Evolutionary conservation across 2,329 filamentous ascomycete genomes (phyloP).

Genomic region (Diaporthe citrichinensis): DNA sequence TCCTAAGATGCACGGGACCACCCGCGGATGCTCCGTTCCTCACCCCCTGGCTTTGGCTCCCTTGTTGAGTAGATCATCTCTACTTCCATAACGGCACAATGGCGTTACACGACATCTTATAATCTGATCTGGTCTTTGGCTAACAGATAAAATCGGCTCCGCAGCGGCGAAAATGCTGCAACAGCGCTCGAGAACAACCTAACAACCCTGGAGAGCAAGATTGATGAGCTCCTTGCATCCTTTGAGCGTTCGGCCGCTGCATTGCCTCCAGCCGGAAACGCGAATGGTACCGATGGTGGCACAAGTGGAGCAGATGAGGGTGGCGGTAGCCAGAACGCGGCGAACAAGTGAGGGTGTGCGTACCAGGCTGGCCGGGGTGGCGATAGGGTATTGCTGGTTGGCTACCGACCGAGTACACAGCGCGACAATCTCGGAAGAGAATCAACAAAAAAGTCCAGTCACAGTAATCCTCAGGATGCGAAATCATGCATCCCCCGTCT

Average conservation of each 20-base stretch:
- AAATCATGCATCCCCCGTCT: neutral
- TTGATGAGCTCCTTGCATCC: constrained; percentile 68
- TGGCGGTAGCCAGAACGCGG: neutral
- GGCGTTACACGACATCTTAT: neutral
- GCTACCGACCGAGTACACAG: neutral
- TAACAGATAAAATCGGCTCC: neutral
- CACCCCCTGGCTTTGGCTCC: constrained; percentile 9
- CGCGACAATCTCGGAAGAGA: neutral
- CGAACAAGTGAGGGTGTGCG: constrained; percentile 6
- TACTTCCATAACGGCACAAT: neutral
- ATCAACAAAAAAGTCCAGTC: neutral
- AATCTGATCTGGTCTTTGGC: neutral
- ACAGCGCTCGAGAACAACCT: constrained; percentile 67
- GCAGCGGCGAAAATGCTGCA: constrained; percentile 69
- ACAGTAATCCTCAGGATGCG: neutral
- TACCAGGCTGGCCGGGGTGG: neutral
- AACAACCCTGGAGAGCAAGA: constrained; percentile 65
- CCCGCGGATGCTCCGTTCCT: too few species aligned
- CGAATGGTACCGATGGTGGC: constrained; percentile 18
- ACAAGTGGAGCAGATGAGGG: neutral
- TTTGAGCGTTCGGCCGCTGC: constrained; percentile 53
- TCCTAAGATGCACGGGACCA: neutral
- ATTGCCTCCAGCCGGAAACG: neutral
- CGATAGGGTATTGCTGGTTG: neutral
- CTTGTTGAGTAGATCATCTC: constrained; percentile 3